These are phyloP conservation scores for Metarhizium anisopliae DNA, from an alignment of 2,329 filamentous ascomycete genomes.

Conservation along the genomic window DNA sequence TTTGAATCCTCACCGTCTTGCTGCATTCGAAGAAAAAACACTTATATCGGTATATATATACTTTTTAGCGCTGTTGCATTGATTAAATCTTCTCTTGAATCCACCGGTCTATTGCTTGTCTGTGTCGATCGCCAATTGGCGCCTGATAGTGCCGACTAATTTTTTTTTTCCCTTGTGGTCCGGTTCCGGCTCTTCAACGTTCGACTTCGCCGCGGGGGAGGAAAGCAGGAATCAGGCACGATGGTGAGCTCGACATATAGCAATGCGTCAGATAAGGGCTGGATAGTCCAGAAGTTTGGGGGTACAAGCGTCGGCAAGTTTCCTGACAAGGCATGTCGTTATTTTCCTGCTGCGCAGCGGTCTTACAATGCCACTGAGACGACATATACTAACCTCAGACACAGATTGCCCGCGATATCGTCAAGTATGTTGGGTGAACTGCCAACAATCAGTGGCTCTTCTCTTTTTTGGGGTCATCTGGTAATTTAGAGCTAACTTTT, in stretches of 20 bases:
- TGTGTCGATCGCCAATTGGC: neutral
- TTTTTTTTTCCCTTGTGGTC: conserved; percentile 1
- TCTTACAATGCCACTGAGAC: neutral
- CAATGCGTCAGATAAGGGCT: conserved; percentile 40
- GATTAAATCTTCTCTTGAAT: neutral
- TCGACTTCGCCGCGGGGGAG: neutral
- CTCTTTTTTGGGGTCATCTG: neutral
- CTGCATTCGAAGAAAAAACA: neutral
- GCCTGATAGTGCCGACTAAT: neutral
- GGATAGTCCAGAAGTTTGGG: conserved; percentile 92
- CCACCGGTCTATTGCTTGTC: neutral
- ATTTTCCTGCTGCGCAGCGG: neutral
- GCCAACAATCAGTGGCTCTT: neutral
- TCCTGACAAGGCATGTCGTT: conserved; percentile 50
- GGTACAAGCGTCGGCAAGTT: conserved; percentile 96
- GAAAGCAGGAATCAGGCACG: neutral
- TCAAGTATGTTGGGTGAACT: conserved; percentile 24
- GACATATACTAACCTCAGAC: conserved; percentile 3
- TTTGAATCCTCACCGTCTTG: neutral
- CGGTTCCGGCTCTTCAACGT: neutral
- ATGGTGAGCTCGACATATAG: conserved; percentile 25
- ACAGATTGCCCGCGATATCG: conserved; percentile 34
- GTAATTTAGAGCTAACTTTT: neutral
- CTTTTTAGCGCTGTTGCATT: neutral
- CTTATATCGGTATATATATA: neutral